A percentile compares a stretch with the other conserved stretches of the same genome.
phyloP scores from a whole-genome alignment of 2,329 filamentous ascomycete species.

The Neofusicoccum sp. region DNA sequence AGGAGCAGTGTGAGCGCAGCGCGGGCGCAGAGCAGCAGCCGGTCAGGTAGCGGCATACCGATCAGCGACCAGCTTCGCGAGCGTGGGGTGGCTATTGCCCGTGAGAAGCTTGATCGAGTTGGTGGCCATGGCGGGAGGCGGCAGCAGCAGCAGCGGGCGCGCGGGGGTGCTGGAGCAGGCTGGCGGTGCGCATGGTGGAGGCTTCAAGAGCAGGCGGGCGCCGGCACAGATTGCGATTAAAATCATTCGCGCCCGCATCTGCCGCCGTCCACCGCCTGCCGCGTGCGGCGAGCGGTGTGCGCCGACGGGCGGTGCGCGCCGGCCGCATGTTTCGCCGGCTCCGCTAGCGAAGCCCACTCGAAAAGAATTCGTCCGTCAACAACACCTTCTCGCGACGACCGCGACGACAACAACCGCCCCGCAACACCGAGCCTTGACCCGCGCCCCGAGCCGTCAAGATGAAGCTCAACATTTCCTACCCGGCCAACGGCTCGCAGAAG shows the following conservation, averaged over 20 bases:
- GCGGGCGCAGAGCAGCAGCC: slow-evolving; percentile 6
- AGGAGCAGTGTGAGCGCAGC: slow-evolving; percentile 21
- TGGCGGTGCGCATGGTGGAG: slow-evolving; percentile 9
- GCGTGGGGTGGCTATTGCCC: slow-evolving; percentile 71
- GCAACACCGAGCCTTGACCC: slow-evolving; percentile 17
- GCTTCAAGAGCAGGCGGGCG: slow-evolving; percentile 2
- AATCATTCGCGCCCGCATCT: slow-evolving; percentile 7
- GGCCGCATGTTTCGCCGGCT: slow-evolving; percentile 8
- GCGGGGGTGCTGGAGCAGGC: slow-evolving; percentile 5
- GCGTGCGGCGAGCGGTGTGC: not conserved
- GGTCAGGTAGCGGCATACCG: slow-evolving; percentile 45
- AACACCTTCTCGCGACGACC: slow-evolving; percentile 14
- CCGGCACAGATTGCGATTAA: slow-evolving; percentile 13
- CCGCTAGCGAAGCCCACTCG: slow-evolving; percentile 17
- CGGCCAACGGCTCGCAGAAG: slow-evolving; percentile 99
- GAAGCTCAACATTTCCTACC: slow-evolving; percentile 82
- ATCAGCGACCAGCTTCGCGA: slow-evolving; percentile 67
- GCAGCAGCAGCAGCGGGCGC: not conserved
- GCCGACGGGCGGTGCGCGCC: not conserved
- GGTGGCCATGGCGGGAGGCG: slow-evolving; percentile 55
- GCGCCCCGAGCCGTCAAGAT: slow-evolving; percentile 49
- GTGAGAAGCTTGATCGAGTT: slow-evolving; percentile 75
- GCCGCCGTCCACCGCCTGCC: slow-evolving; percentile 7
- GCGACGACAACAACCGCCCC: slow-evolving; percentile 16
- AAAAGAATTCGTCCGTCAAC: slow-evolving; percentile 12